phyloP scores from a whole-genome alignment of 805 yeast species.

The Osmozyma mogii region DNA sequence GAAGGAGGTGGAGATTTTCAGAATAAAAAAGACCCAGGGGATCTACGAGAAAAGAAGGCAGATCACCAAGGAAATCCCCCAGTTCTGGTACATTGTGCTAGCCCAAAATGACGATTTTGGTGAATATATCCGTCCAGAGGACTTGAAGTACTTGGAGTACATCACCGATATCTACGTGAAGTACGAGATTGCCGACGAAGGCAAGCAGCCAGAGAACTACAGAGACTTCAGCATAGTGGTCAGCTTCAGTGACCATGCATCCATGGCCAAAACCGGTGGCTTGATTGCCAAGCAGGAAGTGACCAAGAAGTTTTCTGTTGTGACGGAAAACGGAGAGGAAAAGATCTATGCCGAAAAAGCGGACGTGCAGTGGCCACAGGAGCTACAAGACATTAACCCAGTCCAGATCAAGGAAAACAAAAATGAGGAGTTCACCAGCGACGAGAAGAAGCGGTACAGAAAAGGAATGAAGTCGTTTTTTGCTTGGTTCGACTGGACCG shows the following conservation, averaged over 20 bases:
- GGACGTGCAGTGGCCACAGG: slow-evolving; percentile 62
- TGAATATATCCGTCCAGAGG: slow-evolving; percentile 69
- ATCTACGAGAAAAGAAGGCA: slow-evolving; percentile 52
- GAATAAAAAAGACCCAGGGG: slow-evolving; percentile 46
- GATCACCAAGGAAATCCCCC: slow-evolving; percentile 48
- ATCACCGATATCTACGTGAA: slow-evolving; percentile 58
- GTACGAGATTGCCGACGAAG: slow-evolving; percentile 33
- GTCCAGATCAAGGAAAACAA: slow-evolving; percentile 29
- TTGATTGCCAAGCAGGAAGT: slow-evolving; percentile 51
- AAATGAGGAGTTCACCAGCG: slow-evolving; percentile 31
- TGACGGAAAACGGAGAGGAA: slow-evolving; percentile 47
- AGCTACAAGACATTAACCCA: slow-evolving; percentile 51
- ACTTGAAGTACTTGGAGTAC: slow-evolving; percentile 64
- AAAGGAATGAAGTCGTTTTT: slow-evolving; percentile 77
- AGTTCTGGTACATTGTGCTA: slow-evolving; percentile 82
- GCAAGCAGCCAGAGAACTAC: slow-evolving; percentile 27
- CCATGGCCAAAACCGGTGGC: slow-evolving; percentile 34
- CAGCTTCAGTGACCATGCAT: slow-evolving; percentile 38
- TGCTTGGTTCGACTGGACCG: slow-evolving; percentile 85
- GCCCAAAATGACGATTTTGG: slow-evolving; percentile 81
- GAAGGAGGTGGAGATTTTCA: slow-evolving; percentile 47
- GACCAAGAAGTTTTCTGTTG: slow-evolving; percentile 48
- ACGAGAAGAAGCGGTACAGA: slow-evolving; percentile 55
- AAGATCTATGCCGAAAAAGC: slow-evolving; percentile 47
- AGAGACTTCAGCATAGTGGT: slow-evolving; percentile 57